Evolutionary conservation across 2,329 filamentous ascomycete genomes (phyloP).

Genomic region (Fusarium sp.): DNA sequence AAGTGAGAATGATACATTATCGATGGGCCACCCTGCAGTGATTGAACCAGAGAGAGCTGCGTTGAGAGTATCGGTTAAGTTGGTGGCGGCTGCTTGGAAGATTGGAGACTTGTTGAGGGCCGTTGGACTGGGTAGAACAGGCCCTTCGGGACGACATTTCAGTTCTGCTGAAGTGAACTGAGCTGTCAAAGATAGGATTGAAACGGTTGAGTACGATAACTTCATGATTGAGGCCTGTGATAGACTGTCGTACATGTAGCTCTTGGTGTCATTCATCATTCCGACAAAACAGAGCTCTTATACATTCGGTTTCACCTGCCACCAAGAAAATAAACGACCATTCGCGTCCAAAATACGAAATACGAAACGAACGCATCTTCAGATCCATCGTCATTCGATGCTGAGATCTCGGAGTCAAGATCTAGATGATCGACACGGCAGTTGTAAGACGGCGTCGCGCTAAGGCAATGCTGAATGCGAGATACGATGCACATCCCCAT

Average conservation of each 20-base stretch:
- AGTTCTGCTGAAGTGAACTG: slow-evolving; percentile 24
- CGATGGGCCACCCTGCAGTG: slow-evolving; percentile 48
- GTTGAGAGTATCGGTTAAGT: slow-evolving; percentile 45
- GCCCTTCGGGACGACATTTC: slow-evolving; percentile 45
- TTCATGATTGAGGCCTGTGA: not conserved
- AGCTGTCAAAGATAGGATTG: not conserved
- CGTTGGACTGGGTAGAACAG: slow-evolving; percentile 48
- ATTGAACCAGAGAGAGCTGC: slow-evolving; percentile 47
- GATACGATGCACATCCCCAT: slow-evolving; percentile 26
- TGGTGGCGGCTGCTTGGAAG: slow-evolving; percentile 44
- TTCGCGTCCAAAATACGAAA: slow-evolving; percentile 23
- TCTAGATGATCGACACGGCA: slow-evolving; percentile 23
- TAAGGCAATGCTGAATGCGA: slow-evolving; percentile 23
- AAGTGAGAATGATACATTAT: slow-evolving; percentile 54
- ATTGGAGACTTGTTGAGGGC: slow-evolving; percentile 34
- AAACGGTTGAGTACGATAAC: not conserved
- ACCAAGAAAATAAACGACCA: not conserved
- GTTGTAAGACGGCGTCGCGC: slow-evolving; percentile 12
- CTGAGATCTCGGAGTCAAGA: not conserved
- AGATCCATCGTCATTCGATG: not conserved
- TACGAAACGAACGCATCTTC: not conserved
- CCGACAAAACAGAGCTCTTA: not conserved
- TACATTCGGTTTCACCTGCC: not conserved
- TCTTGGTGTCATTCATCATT: not conserved
- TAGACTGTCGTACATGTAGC: not conserved